Percentiles rank a stretch among this genome's conserved stretches.
Evolutionary conservation across 768 basidiomycete species (phyloP).

Genomic region (Goffeauzyma gilvescens): DNA sequence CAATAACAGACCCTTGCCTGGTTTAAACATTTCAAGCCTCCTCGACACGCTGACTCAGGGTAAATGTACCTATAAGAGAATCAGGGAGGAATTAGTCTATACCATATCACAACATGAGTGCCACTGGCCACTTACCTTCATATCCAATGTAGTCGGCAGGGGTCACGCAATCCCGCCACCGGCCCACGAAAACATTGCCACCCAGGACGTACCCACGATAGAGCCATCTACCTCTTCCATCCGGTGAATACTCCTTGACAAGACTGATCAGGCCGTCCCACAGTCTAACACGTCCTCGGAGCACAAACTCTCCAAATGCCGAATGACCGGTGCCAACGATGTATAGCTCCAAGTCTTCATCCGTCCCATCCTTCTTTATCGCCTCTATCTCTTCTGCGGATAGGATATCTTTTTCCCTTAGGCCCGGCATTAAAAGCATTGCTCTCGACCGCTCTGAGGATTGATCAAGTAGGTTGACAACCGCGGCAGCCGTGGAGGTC

Average conservation of each 20-base stretch:
- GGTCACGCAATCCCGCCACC: conserved; percentile 72
- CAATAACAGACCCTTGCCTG: too few relatives aligned
- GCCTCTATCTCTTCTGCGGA: neutral
- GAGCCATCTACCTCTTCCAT: conserved; percentile 8
- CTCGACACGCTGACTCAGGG: too few relatives aligned
- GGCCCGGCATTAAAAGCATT: too few relatives aligned
- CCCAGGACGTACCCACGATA: conserved; percentile 46
- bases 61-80: too few relatives aligned
- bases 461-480: too few relatives aligned
- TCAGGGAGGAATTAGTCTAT: too few relatives aligned
- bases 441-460: too few relatives aligned
- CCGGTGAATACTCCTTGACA: conserved; percentile 30
- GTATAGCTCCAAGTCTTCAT: conserved; percentile 28
- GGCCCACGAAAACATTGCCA: conserved; percentile 54
- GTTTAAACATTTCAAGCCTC: too few relatives aligned
- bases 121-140: conserved; percentile 56
- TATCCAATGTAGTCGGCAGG: conserved; percentile 48
- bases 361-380: neutral
- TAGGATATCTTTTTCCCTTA: too few relatives aligned
- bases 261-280: conserved; percentile 32
- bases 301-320: conserved; percentile 31
- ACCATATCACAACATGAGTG: too few relatives aligned
- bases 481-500: too few relatives aligned
- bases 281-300: conserved; percentile 26
- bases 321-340: conserved; percentile 27